These are phyloP conservation scores for Trifolium repens DNA, from an alignment of 306 rosid genomes.

Conservation along the genomic window DNA sequence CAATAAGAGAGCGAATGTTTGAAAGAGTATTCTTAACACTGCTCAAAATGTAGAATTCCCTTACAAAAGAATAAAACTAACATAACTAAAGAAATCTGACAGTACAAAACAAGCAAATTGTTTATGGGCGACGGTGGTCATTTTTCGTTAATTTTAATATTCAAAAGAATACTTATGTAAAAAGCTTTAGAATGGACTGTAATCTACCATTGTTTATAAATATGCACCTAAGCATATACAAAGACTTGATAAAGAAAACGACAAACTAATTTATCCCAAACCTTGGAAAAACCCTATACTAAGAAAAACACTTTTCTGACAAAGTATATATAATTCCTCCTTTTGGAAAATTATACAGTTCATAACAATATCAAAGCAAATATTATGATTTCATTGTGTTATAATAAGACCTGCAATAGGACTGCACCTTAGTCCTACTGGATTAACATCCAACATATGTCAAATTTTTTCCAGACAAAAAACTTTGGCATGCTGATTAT, in stretches of 20 bases:
- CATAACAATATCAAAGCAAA: slow-evolving; percentile 21
- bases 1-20: too few relatives aligned
- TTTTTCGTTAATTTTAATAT: too few relatives aligned
- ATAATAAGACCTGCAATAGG: slow-evolving; percentile 25
- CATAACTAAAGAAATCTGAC: background rate
- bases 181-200: background rate
- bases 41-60: too few relatives aligned
- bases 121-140: too few relatives aligned
- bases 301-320: slow-evolving; percentile 2
- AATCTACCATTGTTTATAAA: slow-evolving; percentile 11
- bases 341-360: background rate
- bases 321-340: slow-evolving; percentile 26
- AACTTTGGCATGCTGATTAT: slow-evolving; percentile 28
- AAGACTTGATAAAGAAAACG: slow-evolving; percentile 17
- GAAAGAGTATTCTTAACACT: too few relatives aligned
- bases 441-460: background rate
- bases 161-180: background rate
- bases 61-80: too few relatives aligned
- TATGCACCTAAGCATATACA: background rate
- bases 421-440: slow-evolving; percentile 14
- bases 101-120: background rate
- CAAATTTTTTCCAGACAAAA: slow-evolving; percentile 16
- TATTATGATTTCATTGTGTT: slow-evolving; percentile 1
- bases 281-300: slow-evolving; percentile 23
- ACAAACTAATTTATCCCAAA: slow-evolving; percentile 21